Evolutionary conservation across 805 yeast genomes (phyloP), one percentile per base, ranked within the genome.

Genomic region (Jamesozyma hellenica): DNA sequence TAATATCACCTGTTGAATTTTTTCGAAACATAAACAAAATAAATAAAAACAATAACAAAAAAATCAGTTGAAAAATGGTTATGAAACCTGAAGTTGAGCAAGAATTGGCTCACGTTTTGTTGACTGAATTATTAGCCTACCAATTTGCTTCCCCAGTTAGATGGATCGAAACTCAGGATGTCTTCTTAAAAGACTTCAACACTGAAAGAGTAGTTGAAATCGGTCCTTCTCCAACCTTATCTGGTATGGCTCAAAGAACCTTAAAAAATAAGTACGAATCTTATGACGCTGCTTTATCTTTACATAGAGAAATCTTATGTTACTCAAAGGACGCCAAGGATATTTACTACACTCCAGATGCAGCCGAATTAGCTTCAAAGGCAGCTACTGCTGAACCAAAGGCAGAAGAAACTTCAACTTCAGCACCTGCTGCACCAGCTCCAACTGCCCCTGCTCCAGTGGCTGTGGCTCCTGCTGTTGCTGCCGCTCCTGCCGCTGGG

Each of bases 121-220:
- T 92, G 61, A 87, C 96, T 21, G 99, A 92, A 74, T 78, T 92
- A 53, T 74, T 92, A 68, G 97, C 98, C 40, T 92, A 88, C 69
- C 99, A 92, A 67, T 92, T 92, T 59, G 99, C 99, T 36, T 88
- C 96, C 46, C 98, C 99, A 35, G 99, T 92, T 49, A 80, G 97
- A 74, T 92, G 99, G 97, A 92, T 94, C 64, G 98, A 94, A 64
- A 92, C 98, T 46, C 99, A 92, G 68, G 98, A 92, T 70, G 97
- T 92, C 43, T 83, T 92, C 61, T 75, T 92, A 62, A 83, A 84
- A 63, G 92, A 87, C 54, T 82, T 77, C 75, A 87, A 90, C 67
- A 82, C 96, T 46, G 98, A 94, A 69, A 77, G 98, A 60, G 90
- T 92, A 46, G 96, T 92, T 50, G 99, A 92, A 67, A 85, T 92